Base-by-base conservation (phyloP, 257 asterid species). In the Striga asiatica region DNA sequence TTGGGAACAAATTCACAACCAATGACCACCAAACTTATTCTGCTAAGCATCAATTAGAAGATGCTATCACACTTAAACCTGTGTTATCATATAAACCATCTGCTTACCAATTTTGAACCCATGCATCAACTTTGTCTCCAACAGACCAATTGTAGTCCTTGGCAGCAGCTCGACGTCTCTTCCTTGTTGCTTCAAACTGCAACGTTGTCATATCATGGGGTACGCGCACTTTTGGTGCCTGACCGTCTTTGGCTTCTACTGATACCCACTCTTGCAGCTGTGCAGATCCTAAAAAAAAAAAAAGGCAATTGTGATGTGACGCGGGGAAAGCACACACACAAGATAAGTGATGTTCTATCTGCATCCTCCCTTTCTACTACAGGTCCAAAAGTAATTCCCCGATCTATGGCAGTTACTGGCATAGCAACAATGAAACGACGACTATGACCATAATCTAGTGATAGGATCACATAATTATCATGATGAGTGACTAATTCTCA, bases 71-170 rank as follows among this genome's bases (percentile, higher is more conserved):
- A n/a, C n/a, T n/a, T n/a, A n/a, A n/a, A n/a, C n/a, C n/a, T n/a
- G n/a, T n/a, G 11, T 39, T 39, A 22, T 54, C 43, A 54, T 11
- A 23, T 31, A 25, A 49, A 63, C n/a, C 7, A 48, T 43, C 5
- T 49, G 34, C 78, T 73, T 68, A 93, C 99, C 99, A 75, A 66
- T 78, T 81, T 46, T 75, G 74, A 27, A 83, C 52, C 83, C 83
- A 81, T 9, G 84, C 95, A 74, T 93, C 99, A 59, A 85, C 99
- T 60, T 76, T 76, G 68, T 93, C 99, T 54, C 95, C 94, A 46
- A 75, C 77, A 65, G 84, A 88, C 99, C 99, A 88, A 43, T 69
- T 25, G 58, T 79, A 70, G 41, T 88, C 92, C 78, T 64, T 76
- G 29, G 62, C 73, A 63, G 80, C 91, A 46, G 87, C 83, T 68